Base-by-base conservation (phyloP, 768 basidiomycete genomes). In the Amanita thiersii region DNA sequence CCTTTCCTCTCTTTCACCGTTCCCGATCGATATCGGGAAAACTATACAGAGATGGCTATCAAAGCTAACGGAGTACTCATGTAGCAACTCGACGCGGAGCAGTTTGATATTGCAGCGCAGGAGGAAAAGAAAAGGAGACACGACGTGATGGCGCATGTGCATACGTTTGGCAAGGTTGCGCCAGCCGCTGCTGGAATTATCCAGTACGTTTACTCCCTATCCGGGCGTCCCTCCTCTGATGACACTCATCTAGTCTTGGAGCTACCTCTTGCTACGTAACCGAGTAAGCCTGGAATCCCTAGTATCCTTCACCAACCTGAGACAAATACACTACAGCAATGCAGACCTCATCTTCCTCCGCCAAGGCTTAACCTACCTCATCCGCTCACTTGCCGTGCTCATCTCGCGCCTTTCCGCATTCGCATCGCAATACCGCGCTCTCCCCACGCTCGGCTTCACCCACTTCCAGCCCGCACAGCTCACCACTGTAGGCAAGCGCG, bases 91-190 rank as follows among this genome's bases (percentile, higher is more conserved):
- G 90, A 91, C 43, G 82, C 77, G 8, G 77, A 83, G 36, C 96
- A 99, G 65, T 94, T 98, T 55, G 83, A 81, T 49, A 71, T 87
- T 40, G 96, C 96, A 1, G 93, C 91, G 0, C 66, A 74, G 42
- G 96, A 99, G 61, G 96, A 99, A 66, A 98, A 96, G 70, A 96
- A 91, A 64, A 69, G 96, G 18, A 75, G 96, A 9, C 96, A 99
- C 65, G 96, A 99, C 63, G 96, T 99, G 32, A 99, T 99, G 96
- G 96, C 96, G 0, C 96, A 99, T 56, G 96, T 99, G 32, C 91
- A 98, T 64, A 96, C 93, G 3, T 99, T 97, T 58, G 93, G 93
- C 4, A 75, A 72, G 33, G 85, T 93, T 39, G 93, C 93, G 1
- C 93, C 93, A 6, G 86, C 88, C 24, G 93, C 93, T 18, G 92